These are phyloP conservation scores for Fusarium tupiense DNA, from an alignment of 2,329 filamentous ascomycete species.

Conservation along the genomic window DNA sequence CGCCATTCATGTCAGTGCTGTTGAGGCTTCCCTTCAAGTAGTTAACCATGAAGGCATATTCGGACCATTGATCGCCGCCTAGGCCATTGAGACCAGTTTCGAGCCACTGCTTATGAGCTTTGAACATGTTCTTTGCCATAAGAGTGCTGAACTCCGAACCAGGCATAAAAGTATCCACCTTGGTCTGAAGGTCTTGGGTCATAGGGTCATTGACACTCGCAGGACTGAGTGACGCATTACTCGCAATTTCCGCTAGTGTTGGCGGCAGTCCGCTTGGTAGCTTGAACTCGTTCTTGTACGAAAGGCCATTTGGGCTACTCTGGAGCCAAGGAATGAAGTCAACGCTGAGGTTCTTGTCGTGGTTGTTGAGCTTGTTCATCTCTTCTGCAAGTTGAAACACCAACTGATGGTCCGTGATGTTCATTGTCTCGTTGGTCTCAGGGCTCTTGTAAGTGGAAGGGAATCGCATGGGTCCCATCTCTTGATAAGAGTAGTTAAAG, in stretches of 20 bases:
- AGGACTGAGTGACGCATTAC: not conserved
- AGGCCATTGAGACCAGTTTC: conserved; percentile 5
- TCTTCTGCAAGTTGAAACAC: conserved; percentile 9
- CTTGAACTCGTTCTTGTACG: conserved; percentile 12
- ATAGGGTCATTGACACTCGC: rapidly evolving
- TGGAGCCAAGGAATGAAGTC: conserved; percentile 13
- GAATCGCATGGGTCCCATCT: conserved; percentile 16
- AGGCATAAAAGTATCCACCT: not conserved
- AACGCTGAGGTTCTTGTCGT: conserved; percentile 8
- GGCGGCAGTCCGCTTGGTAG: not conserved
- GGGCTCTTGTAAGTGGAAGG: conserved; percentile 4
- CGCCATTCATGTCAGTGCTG: not conserved
- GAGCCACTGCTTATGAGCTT: conserved; percentile 11
- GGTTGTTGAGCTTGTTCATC: conserved; percentile 7
- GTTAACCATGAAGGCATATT: conserved; percentile 15
- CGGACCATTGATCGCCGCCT: not conserved
- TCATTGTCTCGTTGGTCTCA: conserved; percentile 11
- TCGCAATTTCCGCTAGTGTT: not conserved
- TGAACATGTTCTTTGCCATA: conserved; percentile 18
- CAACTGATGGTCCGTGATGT: conserved; percentile 2
- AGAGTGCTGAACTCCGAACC: not conserved
- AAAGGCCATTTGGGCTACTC: not conserved
- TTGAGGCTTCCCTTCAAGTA: conserved; percentile 4
- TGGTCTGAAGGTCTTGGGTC: not conserved
- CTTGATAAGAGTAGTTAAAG: conserved; percentile 16